These are phyloP conservation scores for Auriscalpium vulgare DNA, from an alignment of 768 basidiomycete species.

Conservation along the genomic window DNA sequence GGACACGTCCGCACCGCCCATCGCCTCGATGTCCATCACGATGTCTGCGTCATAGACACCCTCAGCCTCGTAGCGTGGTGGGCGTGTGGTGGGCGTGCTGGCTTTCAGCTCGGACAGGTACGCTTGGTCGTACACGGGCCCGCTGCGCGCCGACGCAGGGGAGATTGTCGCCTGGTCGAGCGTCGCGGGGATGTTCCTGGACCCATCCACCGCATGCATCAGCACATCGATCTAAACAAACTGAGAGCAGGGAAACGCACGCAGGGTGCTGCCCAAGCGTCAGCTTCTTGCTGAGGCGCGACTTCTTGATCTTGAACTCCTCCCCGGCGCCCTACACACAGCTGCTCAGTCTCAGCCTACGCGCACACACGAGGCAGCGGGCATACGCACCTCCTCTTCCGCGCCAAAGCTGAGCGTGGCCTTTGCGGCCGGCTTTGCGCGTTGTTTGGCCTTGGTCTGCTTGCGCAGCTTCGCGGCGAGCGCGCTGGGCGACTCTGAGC, in stretches of 20 bases:
- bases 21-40: slow-evolving; percentile 35
- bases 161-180: slow-evolving; percentile 16
- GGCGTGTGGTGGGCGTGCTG: slow-evolving; percentile 55
- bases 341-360: slow-evolving; percentile 36
- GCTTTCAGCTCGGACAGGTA: slow-evolving; percentile 76
- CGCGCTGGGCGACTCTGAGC: slow-evolving; percentile 46
- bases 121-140: slow-evolving; percentile 65
- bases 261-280: slow-evolving; percentile 47
- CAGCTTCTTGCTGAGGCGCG: slow-evolving; percentile 61
- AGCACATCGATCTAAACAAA: too few relatives aligned
- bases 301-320: slow-evolving; percentile 75
- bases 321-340: slow-evolving; percentile 48
- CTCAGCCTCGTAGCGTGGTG: slow-evolving; percentile 27
- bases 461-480: slow-evolving; percentile 64
- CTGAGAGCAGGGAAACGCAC: neutral
- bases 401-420: slow-evolving; percentile 74
- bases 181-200: neutral
- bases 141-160: slow-evolving; percentile 24
- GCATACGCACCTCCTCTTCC: slow-evolving; percentile 46
- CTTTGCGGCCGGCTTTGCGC: slow-evolving; percentile 42
- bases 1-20: slow-evolving; percentile 6
- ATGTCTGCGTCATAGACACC: slow-evolving; percentile 40
- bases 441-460: slow-evolving; percentile 54
- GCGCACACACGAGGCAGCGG: too few relatives aligned
- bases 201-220: too few relatives aligned